Evolutionary conservation across 768 basidiomycete species (phyloP), one percentile per base, ranked within the genome.

Genomic region (Russula olivacea): DNA sequence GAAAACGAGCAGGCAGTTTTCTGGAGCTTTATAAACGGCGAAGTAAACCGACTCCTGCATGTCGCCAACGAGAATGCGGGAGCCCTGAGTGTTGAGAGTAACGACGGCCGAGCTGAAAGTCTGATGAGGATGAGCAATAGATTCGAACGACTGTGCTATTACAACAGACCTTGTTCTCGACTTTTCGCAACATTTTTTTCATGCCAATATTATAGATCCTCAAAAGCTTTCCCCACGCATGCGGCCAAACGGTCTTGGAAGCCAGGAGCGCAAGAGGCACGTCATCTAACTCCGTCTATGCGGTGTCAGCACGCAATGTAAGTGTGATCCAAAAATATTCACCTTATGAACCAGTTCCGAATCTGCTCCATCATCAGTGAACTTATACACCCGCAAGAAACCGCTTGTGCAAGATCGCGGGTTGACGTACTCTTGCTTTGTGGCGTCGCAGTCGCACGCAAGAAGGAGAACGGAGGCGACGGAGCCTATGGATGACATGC

Each of bases 161-260:
- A 30, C 28, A 57, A 70, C 80, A 30, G 68, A 92, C 95, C 81
- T 94, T 98, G 74, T 96, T 98, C 75, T 99, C 97, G 52, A 89
- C 91, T 74, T 99, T 99, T 23, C 97, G 84, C 28, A 99, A 78
- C 64, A 99, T 80, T 69, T 98, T 98, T 76, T 97, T 98, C 80
- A 96, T 98, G 41, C 97, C 97, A 49, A 98, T 88, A 70, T 99
- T 97, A 72, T 98, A 99, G 55, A 99, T 79, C 59, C 96, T 79
- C 65, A 99, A 74, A n/a, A 2, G 95, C 84, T 71, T 95, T 97
- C 25, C 97, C 97, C 47, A 98, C 87, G 60, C 97, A 96, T 34
- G 91, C 95, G 36, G 86, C 82, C 7, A 99, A 79, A 61, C 90
- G 83, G 14, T 96, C 97, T 74, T 98, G 96, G 87, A 98, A 1